Percentiles rank a stretch among this genome's conserved stretches.
These are phyloP conservation scores for Physcomitrellopsis africana DNA, from an alignment of 225 moss, liverwort and hornwort genomes.

Conservation along the genomic window DNA sequence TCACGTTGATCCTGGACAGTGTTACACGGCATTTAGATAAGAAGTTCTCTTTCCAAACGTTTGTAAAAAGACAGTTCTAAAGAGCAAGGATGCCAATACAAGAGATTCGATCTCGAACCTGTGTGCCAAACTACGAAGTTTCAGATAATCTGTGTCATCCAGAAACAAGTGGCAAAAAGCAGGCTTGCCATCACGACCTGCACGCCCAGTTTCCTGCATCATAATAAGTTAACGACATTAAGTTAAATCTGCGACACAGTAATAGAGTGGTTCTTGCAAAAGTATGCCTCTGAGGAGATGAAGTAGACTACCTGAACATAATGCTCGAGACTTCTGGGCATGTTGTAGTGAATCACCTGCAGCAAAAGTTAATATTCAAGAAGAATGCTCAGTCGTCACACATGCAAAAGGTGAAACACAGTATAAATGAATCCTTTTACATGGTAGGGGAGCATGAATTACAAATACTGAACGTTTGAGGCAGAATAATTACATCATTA, in stretches of 20 bases:
- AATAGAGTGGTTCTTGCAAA: not conserved
- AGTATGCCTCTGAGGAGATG: not conserved
- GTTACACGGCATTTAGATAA: not conserved
- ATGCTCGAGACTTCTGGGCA: constrained; percentile 92
- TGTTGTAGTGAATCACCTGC: constrained; percentile 92
- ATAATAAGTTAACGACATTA: constrained; percentile 4
- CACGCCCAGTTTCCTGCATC: constrained; percentile 92
- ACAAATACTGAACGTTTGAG: not conserved
- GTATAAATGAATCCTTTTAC: not conserved
- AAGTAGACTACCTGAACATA: constrained; percentile 79
- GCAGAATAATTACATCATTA: not conserved
- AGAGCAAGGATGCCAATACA: not conserved
- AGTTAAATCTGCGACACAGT: not conserved
- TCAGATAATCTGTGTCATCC: constrained; percentile 83
- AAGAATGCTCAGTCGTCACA: constrained; percentile 12
- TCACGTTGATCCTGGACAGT: not conserved
- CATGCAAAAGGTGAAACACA: not conserved
- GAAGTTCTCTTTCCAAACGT: not conserved
- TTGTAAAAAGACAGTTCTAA: not conserved
- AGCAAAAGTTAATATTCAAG: constrained; percentile 2
- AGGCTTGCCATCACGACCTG: constrained; percentile 83
- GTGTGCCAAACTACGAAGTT: constrained; percentile 94
- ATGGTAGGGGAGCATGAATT: not conserved
- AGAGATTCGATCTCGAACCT: constrained; percentile 45
- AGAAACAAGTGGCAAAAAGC: constrained; percentile 86